These are phyloP conservation scores for Trypanosoma cruzi DNA, from an alignment of 208 protist genomes.

Conservation along the genomic window DNA sequence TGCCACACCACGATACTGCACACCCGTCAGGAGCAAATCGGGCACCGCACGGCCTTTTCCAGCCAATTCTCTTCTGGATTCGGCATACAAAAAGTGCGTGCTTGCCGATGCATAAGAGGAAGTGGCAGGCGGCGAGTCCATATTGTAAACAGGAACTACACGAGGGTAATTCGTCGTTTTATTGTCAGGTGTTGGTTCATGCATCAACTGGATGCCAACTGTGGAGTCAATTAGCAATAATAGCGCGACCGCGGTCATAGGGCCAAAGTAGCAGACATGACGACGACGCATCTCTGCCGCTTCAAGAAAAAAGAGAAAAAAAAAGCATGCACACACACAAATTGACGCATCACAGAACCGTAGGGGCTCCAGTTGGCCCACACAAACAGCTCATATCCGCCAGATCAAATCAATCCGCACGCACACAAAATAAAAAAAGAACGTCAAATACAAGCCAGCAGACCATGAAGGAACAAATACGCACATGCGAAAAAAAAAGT, in stretches of 20 bases:
- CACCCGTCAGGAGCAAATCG: constrained; percentile 18
- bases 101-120: not conserved
- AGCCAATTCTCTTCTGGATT: not conserved
- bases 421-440: no score
- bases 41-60: constrained; percentile 24
- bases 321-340: constrained; percentile 9
- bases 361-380: not conserved
- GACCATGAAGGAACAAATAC: no score
- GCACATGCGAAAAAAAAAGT: no score
- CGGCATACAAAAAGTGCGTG: constrained; percentile 6
- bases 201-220: not conserved
- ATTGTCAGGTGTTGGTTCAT: not conserved
- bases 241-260: not conserved
- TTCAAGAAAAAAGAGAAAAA: constrained; percentile 16
- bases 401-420: no score
- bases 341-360: not conserved
- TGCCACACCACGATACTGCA: constrained; percentile 20
- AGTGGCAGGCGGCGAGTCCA: not conserved
- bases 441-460: no score
- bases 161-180: not conserved
- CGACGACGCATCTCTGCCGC: not conserved
- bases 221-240: not conserved
- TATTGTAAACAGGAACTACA: not conserved
- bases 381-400: not conserved
- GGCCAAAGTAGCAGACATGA: not conserved